These are phyloP conservation scores for Letharia columbiana DNA, from an alignment of 495 filamentous ascomycete genomes.

Conservation along the genomic window DNA sequence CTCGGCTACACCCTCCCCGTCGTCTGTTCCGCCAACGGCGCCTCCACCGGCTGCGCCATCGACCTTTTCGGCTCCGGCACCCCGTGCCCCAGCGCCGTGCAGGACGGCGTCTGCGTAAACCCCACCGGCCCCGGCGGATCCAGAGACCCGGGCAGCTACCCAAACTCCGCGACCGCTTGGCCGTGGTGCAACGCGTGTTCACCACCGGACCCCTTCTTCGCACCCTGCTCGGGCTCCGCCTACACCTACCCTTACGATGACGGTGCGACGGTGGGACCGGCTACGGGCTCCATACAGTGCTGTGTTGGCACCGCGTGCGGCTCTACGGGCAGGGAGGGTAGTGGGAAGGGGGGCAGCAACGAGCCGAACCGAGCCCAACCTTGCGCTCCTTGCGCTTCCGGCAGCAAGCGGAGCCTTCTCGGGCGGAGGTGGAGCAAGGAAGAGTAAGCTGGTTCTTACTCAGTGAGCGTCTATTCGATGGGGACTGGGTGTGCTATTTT, in stretches of 20 bases:
- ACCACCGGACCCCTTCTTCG: slow-evolving; percentile 13
- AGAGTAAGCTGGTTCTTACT: background rate
- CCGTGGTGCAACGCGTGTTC: slow-evolving; percentile 20
- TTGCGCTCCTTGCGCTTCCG: slow-evolving; percentile 5
- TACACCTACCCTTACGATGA: slow-evolving; percentile 19
- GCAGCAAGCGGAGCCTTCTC: slow-evolving; percentile 2
- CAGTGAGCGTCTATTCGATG: background rate
- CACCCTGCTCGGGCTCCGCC: slow-evolving; percentile 13
- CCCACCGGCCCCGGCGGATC: slow-evolving; percentile 8
- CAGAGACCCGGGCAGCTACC: slow-evolving; percentile 11
- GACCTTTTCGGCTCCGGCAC: slow-evolving; percentile 9
- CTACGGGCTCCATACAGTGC: slow-evolving; percentile 4
- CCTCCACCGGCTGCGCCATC: slow-evolving; percentile 12
- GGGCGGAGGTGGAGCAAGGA: slow-evolving; percentile 3
- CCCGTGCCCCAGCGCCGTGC: background rate
- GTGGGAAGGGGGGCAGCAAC: slow-evolving; percentile 1
- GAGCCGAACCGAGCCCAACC: slow-evolving; percentile 4
- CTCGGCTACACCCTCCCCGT: slow-evolving; percentile 17
- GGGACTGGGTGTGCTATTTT: background rate
- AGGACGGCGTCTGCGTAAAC: slow-evolving; percentile 1
- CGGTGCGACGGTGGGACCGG: slow-evolving; percentile 6
- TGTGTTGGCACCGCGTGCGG: slow-evolving; percentile 14
- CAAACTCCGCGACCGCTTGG: background rate
- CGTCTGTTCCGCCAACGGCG: slow-evolving; percentile 11
- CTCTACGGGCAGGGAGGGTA: slow-evolving; percentile 15